A percentile compares a stretch with the other conserved stretches of the same genome.
phyloP scores from a whole-genome alignment of 1,284 basidiomycete genomes.

The Tilletiopsis washingtonensis region DNA sequence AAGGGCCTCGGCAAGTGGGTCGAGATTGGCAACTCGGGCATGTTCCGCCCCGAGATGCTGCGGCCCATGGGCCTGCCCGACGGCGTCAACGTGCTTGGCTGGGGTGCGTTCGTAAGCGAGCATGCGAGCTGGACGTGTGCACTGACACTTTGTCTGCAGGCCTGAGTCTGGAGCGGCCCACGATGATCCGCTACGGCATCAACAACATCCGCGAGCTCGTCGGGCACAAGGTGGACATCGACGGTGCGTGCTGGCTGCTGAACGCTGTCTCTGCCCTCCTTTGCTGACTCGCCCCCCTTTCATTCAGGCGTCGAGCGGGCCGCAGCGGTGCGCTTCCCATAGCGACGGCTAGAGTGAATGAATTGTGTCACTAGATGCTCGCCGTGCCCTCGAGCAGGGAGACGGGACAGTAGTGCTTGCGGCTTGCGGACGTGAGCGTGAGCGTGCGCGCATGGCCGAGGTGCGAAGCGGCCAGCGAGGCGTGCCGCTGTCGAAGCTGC shows the following conservation, averaged over 20 bases:
- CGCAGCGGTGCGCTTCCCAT: constrained; percentile 39
- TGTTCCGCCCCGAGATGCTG: constrained; percentile 99
- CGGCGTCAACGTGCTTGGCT: constrained; percentile 92
- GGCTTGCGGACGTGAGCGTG: no score
- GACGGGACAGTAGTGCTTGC: no score
- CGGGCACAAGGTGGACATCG: constrained; percentile 80
- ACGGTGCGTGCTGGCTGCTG: constrained; percentile 7
- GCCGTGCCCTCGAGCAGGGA: no score
- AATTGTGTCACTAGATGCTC: no score
- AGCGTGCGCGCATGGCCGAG: no score
- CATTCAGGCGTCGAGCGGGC: constrained; percentile 30
- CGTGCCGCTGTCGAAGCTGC: no score
- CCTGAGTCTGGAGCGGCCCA: constrained; percentile 88
- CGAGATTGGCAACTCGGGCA: constrained; percentile 76
- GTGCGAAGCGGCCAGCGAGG: no score
- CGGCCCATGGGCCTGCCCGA: constrained; percentile 93
- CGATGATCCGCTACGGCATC: constrained; percentile 82
- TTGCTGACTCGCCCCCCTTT: not conserved
- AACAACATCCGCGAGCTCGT: constrained; percentile 95
- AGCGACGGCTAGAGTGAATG: no score
- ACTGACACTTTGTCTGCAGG: not conserved
- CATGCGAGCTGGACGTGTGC: not conserved
- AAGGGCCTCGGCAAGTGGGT: constrained; percentile 92
- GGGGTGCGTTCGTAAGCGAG: constrained; percentile 56
- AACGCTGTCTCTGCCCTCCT: not conserved